Conservation (phyloP, 768 basidiomycete genomes). For the Lentinus brumalis region DNA sequence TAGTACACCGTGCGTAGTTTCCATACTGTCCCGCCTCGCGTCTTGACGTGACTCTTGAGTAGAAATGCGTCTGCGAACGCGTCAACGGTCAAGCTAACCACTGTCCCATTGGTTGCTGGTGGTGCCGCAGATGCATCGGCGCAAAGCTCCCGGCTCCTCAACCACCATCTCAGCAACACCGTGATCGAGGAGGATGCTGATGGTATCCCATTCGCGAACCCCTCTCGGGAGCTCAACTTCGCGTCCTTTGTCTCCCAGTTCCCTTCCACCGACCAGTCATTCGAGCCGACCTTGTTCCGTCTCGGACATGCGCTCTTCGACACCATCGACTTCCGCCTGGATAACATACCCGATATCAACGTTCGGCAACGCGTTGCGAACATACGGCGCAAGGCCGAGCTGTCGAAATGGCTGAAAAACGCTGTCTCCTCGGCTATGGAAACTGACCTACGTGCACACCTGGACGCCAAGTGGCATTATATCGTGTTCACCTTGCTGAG, state of each 20-base stretch:
- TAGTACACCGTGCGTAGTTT: slow-evolving; percentile 48
- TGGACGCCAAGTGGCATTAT: slow-evolving; percentile 46
- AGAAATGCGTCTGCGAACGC: slow-evolving; percentile 60
- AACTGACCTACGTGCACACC: slow-evolving; percentile 58
- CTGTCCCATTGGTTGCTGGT: slow-evolving; percentile 43
- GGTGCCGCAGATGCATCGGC: slow-evolving; percentile 36
- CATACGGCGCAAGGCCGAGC: slow-evolving; percentile 73
- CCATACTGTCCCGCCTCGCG: background rate
- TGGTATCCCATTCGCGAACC: slow-evolving; percentile 69
- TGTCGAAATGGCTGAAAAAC: slow-evolving; percentile 85
- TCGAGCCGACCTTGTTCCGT: slow-evolving; percentile 83
- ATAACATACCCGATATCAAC: slow-evolving; percentile 55
- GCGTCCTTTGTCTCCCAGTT: slow-evolving; percentile 75
- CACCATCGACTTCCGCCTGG: slow-evolving; percentile 67
- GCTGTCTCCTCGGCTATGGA: slow-evolving; percentile 74
- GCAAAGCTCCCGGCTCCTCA: slow-evolving; percentile 63
- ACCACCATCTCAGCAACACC: slow-evolving; percentile 76
- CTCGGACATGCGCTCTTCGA: slow-evolving; percentile 91
- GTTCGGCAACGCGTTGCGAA: slow-evolving; percentile 59
- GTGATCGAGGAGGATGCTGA: slow-evolving; percentile 70
- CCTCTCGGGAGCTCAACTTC: slow-evolving; percentile 68
- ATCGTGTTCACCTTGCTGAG: slow-evolving; percentile 78
- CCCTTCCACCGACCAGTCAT: slow-evolving; percentile 66
- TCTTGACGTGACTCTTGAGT: slow-evolving; percentile 24
- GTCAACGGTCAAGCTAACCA: slow-evolving; percentile 56